These are phyloP conservation scores for Solanum chacoense DNA, from an alignment of 305 asterid species.

Conservation along the genomic window DNA sequence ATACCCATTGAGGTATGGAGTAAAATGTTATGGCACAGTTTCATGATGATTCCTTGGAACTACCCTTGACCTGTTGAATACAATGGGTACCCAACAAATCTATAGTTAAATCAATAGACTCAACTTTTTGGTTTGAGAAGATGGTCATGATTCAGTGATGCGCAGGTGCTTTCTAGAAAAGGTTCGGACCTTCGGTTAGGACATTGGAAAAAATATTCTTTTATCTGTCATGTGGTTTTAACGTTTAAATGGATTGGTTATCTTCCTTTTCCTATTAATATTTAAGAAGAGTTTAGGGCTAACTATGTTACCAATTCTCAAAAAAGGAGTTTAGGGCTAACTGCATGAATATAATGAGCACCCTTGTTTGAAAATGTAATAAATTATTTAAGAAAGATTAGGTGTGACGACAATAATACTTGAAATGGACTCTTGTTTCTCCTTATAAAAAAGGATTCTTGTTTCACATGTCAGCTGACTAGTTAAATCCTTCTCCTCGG, in stretches of 20 bases:
- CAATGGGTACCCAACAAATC: not conserved
- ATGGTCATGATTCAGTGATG: not conserved
- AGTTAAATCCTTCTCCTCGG: not conserved
- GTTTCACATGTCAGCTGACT: not conserved
- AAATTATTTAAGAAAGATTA: not conserved
- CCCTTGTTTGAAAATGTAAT: not conserved
- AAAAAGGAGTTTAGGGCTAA: not conserved
- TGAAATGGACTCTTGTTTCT: not conserved
- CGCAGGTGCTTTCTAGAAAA: not conserved
- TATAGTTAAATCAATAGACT: not conserved
- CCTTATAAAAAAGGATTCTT: not conserved
- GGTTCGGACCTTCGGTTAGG: not conserved
- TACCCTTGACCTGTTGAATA: not conserved
- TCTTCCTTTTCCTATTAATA: not conserved
- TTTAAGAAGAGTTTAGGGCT: not conserved
- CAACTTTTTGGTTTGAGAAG: not conserved
- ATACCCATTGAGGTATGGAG: not conserved
- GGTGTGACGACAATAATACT: not conserved
- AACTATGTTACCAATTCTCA: not conserved
- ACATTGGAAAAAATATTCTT: not conserved
- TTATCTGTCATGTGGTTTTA: not conserved
- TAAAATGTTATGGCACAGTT: not conserved
- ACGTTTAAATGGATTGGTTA: not conserved
- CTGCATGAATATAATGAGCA: not conserved
- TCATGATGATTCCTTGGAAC: not conserved